Conservation (phyloP, 352 stramenopile species). For the Phytophthora capsici region DNA sequence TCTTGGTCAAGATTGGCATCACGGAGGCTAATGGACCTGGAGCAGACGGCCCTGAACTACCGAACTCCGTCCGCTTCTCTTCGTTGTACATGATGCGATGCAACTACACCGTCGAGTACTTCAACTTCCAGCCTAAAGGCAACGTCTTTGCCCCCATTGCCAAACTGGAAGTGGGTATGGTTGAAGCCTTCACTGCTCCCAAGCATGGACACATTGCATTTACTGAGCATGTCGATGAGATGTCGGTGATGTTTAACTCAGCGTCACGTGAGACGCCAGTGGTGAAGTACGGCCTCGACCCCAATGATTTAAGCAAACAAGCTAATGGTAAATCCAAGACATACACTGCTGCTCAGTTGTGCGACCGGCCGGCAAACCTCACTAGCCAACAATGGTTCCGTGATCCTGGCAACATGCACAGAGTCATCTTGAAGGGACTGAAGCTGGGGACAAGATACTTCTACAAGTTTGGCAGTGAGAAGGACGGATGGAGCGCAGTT, state of each 20-base stretch:
- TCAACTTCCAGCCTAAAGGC: conserved; percentile 55
- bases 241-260: conserved; percentile 85
- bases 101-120: conserved; percentile 71
- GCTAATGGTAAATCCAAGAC: conserved; percentile 56
- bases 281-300: conserved; percentile 53
- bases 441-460: conserved; percentile 57
- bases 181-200: conserved; percentile 56
- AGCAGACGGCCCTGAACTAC: conserved; percentile 25
- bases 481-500: conserved; percentile 73
- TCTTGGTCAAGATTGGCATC: conserved; percentile 49
- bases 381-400: conserved; percentile 73
- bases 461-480: conserved; percentile 83
- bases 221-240: conserved; percentile 59
- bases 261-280: conserved; percentile 55
- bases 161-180: conserved; percentile 57
- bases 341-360: conserved; percentile 77
- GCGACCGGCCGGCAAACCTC: conserved; percentile 62
- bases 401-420: conserved; percentile 85
- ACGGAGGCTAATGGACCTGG: conserved; percentile 34
- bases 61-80: conserved; percentile 62
- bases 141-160: conserved; percentile 49
- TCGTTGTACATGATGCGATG: conserved; percentile 82
- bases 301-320: conserved; percentile 30
- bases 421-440: conserved; percentile 64
- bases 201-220: conserved; percentile 81